Conservation (phyloP, 352 stramenopile species). For the Phytopythium cucurbitacearum region DNA sequence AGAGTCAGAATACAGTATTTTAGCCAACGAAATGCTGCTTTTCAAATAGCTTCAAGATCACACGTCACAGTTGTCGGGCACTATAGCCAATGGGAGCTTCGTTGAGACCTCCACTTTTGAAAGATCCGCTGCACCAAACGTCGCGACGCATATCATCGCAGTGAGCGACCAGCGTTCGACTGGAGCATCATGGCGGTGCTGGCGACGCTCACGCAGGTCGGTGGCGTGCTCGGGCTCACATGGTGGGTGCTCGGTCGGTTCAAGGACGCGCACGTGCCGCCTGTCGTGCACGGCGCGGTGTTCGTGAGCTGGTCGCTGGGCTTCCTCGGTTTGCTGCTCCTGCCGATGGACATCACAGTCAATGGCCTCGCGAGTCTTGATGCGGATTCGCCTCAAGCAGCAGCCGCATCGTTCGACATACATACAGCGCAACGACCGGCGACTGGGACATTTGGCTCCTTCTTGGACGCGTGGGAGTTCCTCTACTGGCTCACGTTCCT, state of each 20-base stretch:
- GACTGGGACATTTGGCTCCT: slow-evolving; percentile 9
- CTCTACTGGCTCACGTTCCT: slow-evolving; percentile 69
- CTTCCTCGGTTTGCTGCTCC: slow-evolving; percentile 53
- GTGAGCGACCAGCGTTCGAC: neutral
- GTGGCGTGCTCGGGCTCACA: slow-evolving; percentile 47
- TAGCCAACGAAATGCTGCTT: neutral
- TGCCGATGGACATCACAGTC: slow-evolving; percentile 53
- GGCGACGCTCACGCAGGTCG: slow-evolving; percentile 31
- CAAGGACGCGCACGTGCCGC: slow-evolving; percentile 39
- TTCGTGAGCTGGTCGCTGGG: slow-evolving; percentile 58
- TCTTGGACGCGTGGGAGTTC: slow-evolving; percentile 38
- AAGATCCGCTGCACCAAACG: slow-evolving; percentile 1
- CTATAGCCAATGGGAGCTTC: too few species aligned
- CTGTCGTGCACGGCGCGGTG: slow-evolving; percentile 31
- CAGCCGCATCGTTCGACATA: neutral
- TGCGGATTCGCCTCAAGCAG: neutral
- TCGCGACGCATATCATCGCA: slow-evolving; percentile 1
- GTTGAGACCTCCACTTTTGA: too few species aligned
- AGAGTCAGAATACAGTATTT: neutral
- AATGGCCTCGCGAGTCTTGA: slow-evolving; percentile 20
- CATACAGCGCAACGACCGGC: neutral
- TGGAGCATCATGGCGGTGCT: slow-evolving; percentile 29
- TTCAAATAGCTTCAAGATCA: too few species aligned
- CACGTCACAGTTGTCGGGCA: too few species aligned
- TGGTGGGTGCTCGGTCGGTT: slow-evolving; percentile 58